Evolutionary conservation across 1,139 yeast species (phyloP), one percentile per base, ranked within the genome.

Genomic region (Blastobotrys arbuscula): DNA sequence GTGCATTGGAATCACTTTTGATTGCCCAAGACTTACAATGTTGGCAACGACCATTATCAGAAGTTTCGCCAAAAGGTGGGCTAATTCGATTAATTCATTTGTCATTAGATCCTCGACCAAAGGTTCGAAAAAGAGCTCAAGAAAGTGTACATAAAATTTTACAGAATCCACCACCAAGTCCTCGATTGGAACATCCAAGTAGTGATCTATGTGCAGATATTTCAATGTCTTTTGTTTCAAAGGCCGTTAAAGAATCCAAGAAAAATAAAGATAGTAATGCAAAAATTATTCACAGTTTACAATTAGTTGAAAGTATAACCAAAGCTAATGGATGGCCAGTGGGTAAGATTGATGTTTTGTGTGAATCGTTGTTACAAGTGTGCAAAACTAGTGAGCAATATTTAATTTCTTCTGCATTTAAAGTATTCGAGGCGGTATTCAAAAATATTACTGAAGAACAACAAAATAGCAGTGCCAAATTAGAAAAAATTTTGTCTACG

Each of bases 51-150:
- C 53, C 61, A 3, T n/a, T 47, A 20, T 53, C 62, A 8, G 77
- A 77, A 47, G 73, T 86, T 55, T 82, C 92, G 26, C 95, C 97
- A 28, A 78, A 77, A 62, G 79, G 95, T 70, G 96, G 94, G 23
- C 70, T 90, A 53, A 76, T 79, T 43, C 97, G 95, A 35, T 69
- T 94, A 52, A 70, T 92, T 53, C 90, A 88, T 60, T 74, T 89
- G 55, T 78, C 92, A 0, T 70, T 86, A 48, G 98, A 94, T 65
- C 83, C 87, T 40, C 78, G 98, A 64, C 98, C 99, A 31, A 94
- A 94, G 62, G 95, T 94, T 12, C 81, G 99, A 67, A 88, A 86
- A 77, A 81, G 97, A 72, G 96, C 97, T 1, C 86, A 84, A 59
- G 98, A 92, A 51, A 86, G 97, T 1, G 75, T 92, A 19, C 69